Conservation (phyloP, 257 asterid genomes). For the Petunia axillaris region DNA sequence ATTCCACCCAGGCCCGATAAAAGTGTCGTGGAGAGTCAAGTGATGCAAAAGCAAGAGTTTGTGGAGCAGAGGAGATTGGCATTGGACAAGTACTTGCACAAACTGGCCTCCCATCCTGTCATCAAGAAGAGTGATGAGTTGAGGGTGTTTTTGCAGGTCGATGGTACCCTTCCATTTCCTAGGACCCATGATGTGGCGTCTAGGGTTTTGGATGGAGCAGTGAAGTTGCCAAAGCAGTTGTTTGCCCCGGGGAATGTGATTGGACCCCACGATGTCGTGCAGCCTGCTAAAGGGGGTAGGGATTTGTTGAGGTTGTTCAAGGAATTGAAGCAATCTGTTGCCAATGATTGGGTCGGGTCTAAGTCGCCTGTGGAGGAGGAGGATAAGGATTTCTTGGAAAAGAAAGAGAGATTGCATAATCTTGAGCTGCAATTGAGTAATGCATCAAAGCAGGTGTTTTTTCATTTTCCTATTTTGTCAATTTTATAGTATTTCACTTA, state of each 20-base stretch:
- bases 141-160: constrained; percentile 87
- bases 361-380: constrained; percentile 77
- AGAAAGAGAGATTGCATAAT: constrained; percentile 67
- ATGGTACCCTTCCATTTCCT: constrained; percentile 83
- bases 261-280: constrained; percentile 89
- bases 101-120: constrained; percentile 79
- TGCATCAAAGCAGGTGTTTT: constrained; percentile 77
- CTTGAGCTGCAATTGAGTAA: constrained; percentile 87
- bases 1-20: constrained; percentile 95
- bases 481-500: background rate
- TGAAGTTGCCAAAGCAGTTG: constrained; percentile 86
- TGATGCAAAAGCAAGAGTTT: constrained; percentile 96
- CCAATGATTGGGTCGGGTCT: constrained; percentile 82
- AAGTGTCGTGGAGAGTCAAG: constrained; percentile 92
- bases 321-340: constrained; percentile 93
- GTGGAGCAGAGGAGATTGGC: constrained; percentile 95
- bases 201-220: constrained; percentile 94
- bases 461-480: constrained; percentile 9
- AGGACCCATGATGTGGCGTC: constrained; percentile 75
- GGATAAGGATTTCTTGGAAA: constrained; percentile 83
- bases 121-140: constrained; percentile 81
- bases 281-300: constrained; percentile 88
- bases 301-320: constrained; percentile 88
- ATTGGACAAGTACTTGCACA: constrained; percentile 79
- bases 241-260: constrained; percentile 66